Evolutionary conservation across 78 protist species (phyloP), one percentile per base, ranked within the genome.

Genomic region (Abeoforma whisleri): DNA sequence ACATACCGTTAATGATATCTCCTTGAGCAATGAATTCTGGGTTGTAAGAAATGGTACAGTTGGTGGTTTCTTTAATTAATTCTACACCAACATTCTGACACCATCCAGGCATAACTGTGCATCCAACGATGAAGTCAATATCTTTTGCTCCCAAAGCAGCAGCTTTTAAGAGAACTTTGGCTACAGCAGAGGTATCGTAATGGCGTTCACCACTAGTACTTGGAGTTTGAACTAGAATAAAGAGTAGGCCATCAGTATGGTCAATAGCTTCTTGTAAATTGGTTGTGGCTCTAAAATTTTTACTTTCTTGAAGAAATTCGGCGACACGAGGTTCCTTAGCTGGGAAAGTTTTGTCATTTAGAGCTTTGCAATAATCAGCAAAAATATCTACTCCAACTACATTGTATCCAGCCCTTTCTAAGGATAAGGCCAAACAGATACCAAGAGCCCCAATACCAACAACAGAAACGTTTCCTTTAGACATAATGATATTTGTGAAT

Each of bases 1-100:
- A 40, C 62, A 68, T 28, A 23, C 69, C 57, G n/a, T 68, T 48
- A 39, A 70, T 22, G 28, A 68, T 71, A 1, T 1, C 80, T 2
- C 86, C 86, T 35, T 83, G 86, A 40, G 85, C 85, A 16, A 81
- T 89, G 69, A 89, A 89, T 79, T 89, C 91, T 1, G 91, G 91
- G 88, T 89, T 89, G 88, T 89, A 89, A 70, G 39, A 31, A 23
- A 89, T 22, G 23, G 85, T 57, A 2, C 72, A 36, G 85, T 84
- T 80, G 76, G 33, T 84, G 81, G 87, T 81, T 68, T 83, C 88
- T 1, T 69, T 2, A 37, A 89, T 2, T 62, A 85, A 70, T 68
- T 37, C 76, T 31, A 33, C n/a, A 70, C 83, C 90, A 12, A 73
- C 28, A 1, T 57, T 1, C 35, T 2, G 1, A 2, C 36, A 40